These are phyloP conservation scores for Guyanaporus albipodus DNA, from an alignment of 768 basidiomycete genomes.

Conservation along the genomic window DNA sequence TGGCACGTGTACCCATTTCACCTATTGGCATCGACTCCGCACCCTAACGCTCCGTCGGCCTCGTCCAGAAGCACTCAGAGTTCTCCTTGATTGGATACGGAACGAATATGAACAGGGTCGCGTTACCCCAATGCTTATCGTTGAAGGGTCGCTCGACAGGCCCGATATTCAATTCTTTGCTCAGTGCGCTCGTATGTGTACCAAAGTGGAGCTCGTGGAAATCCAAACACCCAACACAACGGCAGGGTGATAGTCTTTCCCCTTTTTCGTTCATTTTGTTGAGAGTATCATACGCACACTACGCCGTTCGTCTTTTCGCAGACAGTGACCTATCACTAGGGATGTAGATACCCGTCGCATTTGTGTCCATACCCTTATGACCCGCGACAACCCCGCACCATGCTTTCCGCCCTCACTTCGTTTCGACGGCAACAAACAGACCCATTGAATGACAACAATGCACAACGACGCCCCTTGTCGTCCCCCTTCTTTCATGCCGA, in stretches of 20 bases:
- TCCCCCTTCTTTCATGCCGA: too few relatives aligned
- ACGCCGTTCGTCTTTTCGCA: too few relatives aligned
- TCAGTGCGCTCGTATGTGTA: slow-evolving; percentile 6
- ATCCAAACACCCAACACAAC: not conserved
- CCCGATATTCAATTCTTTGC: slow-evolving; percentile 17
- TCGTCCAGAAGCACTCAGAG: slow-evolving; percentile 17
- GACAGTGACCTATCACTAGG: too few relatives aligned
- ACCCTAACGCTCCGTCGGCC: slow-evolving; percentile 23
- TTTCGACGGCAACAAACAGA: too few relatives aligned
- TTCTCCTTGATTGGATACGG: slow-evolving; percentile 22
- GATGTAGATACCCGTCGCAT: too few relatives aligned
- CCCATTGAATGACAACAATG: too few relatives aligned
- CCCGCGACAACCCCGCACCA: too few relatives aligned
- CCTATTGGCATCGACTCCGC: slow-evolving; percentile 18
- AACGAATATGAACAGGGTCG: slow-evolving; percentile 10
- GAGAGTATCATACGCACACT: not conserved
- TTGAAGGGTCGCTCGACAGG: slow-evolving; percentile 16
- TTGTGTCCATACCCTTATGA: too few relatives aligned
- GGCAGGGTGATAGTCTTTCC: not conserved
- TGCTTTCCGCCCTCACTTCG: too few relatives aligned
- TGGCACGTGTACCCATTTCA: slow-evolving; percentile 4
- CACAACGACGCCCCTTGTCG: too few relatives aligned
- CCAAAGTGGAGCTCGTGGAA: slow-evolving; percentile 16
- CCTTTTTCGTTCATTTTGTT: not conserved
- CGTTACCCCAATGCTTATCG: slow-evolving; percentile 11